Conservation (phyloP, 2,329 filamentous ascomycete genomes). For the Penicillium sp. region DNA sequence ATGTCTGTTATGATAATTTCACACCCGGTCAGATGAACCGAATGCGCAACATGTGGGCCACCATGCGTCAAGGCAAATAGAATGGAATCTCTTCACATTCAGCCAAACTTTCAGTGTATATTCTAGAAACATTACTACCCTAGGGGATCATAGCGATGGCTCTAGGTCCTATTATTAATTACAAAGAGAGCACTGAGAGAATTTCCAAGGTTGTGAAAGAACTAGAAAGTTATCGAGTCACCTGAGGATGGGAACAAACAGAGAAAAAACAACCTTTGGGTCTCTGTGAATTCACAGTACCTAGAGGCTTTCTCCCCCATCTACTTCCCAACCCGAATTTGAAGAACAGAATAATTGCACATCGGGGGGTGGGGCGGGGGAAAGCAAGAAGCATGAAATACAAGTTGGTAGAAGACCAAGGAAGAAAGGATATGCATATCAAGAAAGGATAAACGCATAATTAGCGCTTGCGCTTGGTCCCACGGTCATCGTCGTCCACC, state of each 20-base stretch:
- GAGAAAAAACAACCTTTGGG: no score
- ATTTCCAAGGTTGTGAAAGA: no score
- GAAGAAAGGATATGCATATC: neutral
- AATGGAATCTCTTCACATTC: neutral
- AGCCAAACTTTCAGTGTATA: neutral
- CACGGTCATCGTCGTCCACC: conserved; percentile 55
- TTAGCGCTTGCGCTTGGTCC: conserved; percentile 75
- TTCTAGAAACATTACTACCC: neutral
- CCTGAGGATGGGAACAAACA: no score
- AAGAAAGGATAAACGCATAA: neutral
- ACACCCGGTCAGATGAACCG: conserved; percentile 51
- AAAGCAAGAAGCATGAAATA: neutral
- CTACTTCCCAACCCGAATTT: neutral
- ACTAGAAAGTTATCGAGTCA: no score
- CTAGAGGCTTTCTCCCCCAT: neutral
- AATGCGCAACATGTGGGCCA: conserved; percentile 54
- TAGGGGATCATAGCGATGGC: neutral
- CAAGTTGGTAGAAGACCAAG: neutral
- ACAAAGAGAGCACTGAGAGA: no score
- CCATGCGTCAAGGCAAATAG: conserved; percentile 40
- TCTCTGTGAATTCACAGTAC: no score
- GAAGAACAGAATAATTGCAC: neutral
- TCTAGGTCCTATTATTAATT: neutral
- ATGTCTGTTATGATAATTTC: conserved; percentile 57
- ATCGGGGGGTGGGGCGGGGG: neutral